A percentile compares a stretch with the other conserved stretches of the same genome.
phyloP scores from a whole-genome alignment of 2,329 filamentous ascomycete species.

The Clonostachys rhizophaga region DNA sequence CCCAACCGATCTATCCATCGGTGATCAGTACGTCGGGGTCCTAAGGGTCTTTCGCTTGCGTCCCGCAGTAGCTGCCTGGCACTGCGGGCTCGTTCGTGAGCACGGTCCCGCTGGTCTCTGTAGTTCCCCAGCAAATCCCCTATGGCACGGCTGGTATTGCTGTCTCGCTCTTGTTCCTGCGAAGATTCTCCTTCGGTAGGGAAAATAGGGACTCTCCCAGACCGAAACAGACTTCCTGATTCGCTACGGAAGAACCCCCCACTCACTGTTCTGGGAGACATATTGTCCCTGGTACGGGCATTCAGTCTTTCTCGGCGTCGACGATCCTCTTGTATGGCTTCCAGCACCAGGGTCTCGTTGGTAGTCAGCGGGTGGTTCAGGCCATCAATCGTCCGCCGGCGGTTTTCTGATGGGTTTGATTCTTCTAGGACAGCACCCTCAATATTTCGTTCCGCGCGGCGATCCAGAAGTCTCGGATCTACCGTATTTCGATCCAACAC shows the following conservation, averaged over 20 bases:
- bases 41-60: constrained; percentile 9
- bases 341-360: constrained; percentile 51
- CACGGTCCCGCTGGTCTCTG: constrained; percentile 26
- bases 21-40: constrained; percentile 16
- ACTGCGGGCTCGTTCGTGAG: constrained; percentile 23
- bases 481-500: constrained; percentile 52
- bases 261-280: not conserved
- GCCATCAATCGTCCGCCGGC: constrained; percentile 27
- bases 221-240: too few relatives aligned
- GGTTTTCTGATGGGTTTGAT: constrained; percentile 8
- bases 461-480: constrained; percentile 46
- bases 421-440: not conserved
- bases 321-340: constrained; percentile 50
- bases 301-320: constrained; percentile 39
- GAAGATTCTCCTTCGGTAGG: not conserved
- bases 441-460: constrained; percentile 32
- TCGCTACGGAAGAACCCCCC: not conserved
- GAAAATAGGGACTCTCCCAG: too few relatives aligned
- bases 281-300: constrained; percentile 4
- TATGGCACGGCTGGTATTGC: constrained; percentile 28
- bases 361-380: constrained; percentile 46
- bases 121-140: constrained; percentile 30
- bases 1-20: constrained; percentile 25
- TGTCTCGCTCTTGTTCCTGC: constrained; percentile 7
- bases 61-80: constrained; percentile 24